Evolutionary conservation across 164 flowering plant genomes (phyloP).

Genomic region (Tinospora cordifolia): DNA sequence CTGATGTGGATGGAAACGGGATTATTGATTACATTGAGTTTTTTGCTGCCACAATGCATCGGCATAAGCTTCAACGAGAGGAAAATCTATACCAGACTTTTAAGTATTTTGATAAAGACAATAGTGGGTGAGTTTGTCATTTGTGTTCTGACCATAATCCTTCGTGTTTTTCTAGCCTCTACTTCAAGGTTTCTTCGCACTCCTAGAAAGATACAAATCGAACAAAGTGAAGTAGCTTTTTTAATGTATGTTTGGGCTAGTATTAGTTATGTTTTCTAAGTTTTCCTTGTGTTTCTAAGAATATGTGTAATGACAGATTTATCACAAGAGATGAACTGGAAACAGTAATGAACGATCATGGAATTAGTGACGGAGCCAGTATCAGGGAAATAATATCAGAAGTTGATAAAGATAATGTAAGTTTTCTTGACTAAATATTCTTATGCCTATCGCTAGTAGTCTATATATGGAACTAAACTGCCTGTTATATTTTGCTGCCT

Average conservation of each 20-base stretch:
- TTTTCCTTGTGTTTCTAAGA: too few species aligned
- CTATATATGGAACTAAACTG: too few species aligned
- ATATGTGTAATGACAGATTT: slow-evolving; percentile 27
- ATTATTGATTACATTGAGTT: slow-evolving; percentile 86
- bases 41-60: slow-evolving; percentile 89
- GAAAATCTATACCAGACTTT: slow-evolving; percentile 81
- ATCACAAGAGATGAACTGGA: slow-evolving; percentile 85
- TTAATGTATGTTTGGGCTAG: too few species aligned
- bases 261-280: too few species aligned
- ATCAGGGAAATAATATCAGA: slow-evolving; percentile 69
- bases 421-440: slow-evolving; percentile 9
- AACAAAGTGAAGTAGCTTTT: too few species aligned
- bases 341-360: slow-evolving; percentile 62
- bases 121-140: slow-evolving; percentile 60
- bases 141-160: too few species aligned
- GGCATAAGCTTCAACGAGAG: slow-evolving; percentile 76
- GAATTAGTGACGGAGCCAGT: slow-evolving; percentile 70
- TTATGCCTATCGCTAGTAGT: too few species aligned
- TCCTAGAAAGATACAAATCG: too few species aligned
- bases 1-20: slow-evolving; percentile 93
- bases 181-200: too few species aligned
- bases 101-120: slow-evolving; percentile 76
- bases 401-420: slow-evolving; percentile 81
- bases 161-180: too few species aligned
- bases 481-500: too few species aligned